Conservation (phyloP, 768 basidiomycete genomes). For the Tricholoma terreum region DNA sequence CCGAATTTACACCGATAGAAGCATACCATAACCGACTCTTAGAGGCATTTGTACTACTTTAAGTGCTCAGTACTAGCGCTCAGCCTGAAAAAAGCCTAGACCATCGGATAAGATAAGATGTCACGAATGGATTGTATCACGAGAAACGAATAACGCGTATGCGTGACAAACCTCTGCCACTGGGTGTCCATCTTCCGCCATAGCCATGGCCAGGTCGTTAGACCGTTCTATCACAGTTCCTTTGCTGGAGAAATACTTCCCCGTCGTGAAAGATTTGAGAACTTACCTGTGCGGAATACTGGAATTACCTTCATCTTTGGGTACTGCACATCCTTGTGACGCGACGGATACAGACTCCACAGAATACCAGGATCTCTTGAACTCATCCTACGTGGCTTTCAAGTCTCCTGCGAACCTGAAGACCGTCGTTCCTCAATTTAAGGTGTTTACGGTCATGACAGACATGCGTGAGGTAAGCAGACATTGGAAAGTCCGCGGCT, state of each 20-base stretch:
- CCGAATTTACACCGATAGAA: not conserved
- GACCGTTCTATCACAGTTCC: slow-evolving; percentile 15
- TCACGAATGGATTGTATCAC: not conserved
- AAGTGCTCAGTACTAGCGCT: no score
- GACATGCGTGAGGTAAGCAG: slow-evolving; percentile 53
- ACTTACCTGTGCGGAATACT: slow-evolving; percentile 40
- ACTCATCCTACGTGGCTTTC: slow-evolving; percentile 44
- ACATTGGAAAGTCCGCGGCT: not conserved
- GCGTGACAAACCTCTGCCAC: slow-evolving; percentile 2
- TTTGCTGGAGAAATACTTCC: slow-evolving; percentile 44
- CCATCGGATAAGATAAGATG: slow-evolving; percentile 13
- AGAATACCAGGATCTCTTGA: slow-evolving; percentile 37
- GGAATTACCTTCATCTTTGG: slow-evolving; percentile 4
- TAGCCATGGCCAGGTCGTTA: not conserved
- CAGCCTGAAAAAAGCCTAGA: no score
- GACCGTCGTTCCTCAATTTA: slow-evolving; percentile 17
- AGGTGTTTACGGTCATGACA: slow-evolving; percentile 37
- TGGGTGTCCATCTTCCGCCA: not conserved
- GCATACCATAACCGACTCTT: slow-evolving; percentile 48
- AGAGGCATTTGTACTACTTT: no score
- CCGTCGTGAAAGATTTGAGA: slow-evolving; percentile 35
- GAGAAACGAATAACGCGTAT: slow-evolving; percentile 10
- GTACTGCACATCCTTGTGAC: slow-evolving; percentile 7
- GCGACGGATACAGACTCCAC: slow-evolving; percentile 23
- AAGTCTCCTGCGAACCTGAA: slow-evolving; percentile 14